phyloP scores from a whole-genome alignment of 108 stramenopile genomes.

The Schizochytrium sp. region DNA sequence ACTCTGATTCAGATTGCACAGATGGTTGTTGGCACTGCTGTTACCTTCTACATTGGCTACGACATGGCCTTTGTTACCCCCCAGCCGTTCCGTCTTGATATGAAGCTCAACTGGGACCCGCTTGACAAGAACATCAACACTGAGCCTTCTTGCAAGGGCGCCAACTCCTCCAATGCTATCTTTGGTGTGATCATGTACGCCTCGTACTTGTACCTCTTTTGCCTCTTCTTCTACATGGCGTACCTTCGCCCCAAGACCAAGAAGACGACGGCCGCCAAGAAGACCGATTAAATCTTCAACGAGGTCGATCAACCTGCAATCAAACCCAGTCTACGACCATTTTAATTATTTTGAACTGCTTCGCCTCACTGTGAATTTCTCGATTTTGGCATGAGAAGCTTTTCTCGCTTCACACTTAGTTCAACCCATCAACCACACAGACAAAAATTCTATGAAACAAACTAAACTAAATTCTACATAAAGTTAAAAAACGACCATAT shows the following conservation, averaged over 20 bases:
- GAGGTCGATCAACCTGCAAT: too few species aligned
- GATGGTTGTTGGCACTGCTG: conserved; percentile 87
- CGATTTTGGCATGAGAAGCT: too few species aligned
- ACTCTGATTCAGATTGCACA: conserved; percentile 90
- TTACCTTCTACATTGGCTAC: conserved; percentile 56
- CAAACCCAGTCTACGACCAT: too few species aligned
- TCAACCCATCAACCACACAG: too few species aligned
- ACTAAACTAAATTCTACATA: background rate
- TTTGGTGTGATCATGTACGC: conserved; percentile 60
- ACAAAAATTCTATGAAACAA: background rate
- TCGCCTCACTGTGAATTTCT: too few species aligned
- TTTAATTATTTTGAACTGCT: too few species aligned
- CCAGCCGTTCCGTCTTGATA: conserved; percentile 39
- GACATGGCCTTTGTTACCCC: conserved; percentile 19
- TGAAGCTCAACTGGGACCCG: conserved; percentile 47
- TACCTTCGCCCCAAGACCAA: conserved; percentile 23
- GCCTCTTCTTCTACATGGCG: conserved; percentile 58
- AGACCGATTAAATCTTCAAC: background rate
- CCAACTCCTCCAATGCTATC: conserved; percentile 29
- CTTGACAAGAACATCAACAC: conserved; percentile 2
- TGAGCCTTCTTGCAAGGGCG: conserved; percentile 37
- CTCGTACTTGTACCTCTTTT: conserved; percentile 61
- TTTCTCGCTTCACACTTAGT: too few species aligned
- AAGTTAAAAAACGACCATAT: background rate
- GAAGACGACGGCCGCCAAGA: background rate